Conservation (phyloP, 345 rosid genomes). For the Raphanus sativus region DNA sequence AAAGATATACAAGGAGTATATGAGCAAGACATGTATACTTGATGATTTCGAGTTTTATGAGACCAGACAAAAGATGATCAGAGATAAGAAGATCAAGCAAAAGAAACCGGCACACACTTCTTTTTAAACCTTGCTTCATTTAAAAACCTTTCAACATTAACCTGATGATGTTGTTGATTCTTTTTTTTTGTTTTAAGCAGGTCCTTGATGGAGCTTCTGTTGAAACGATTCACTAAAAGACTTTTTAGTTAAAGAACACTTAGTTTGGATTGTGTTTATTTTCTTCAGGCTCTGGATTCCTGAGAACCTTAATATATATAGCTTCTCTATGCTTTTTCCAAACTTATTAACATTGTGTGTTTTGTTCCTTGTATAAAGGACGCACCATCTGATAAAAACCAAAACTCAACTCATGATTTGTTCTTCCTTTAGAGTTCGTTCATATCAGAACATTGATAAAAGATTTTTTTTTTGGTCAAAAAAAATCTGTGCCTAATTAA, state of each 20-base stretch:
- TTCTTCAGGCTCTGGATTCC: conserved; percentile 7
- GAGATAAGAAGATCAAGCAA: conserved; percentile 53
- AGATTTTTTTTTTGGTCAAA: too few relatives aligned
- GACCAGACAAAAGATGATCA: conserved; percentile 48
- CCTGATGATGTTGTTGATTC: background rate
- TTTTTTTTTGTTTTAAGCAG: background rate
- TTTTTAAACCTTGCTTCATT: background rate
- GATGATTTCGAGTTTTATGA: conserved; percentile 70
- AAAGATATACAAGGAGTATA: conserved; percentile 52
- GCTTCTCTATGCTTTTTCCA: background rate
- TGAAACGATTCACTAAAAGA: conserved; percentile 22
- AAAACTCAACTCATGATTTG: conserved; percentile 13
- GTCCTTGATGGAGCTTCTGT: conserved; percentile 37
- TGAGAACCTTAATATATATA: conserved; percentile 18
- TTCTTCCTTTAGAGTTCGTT: background rate
- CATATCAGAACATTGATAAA: background rate
- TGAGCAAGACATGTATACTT: conserved; percentile 56
- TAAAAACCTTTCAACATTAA: background rate
- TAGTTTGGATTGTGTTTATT: conserved; percentile 28
- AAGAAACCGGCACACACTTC: conserved; percentile 38
- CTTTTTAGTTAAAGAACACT: conserved; percentile 16
- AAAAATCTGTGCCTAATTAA: background rate
- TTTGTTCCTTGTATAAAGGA: conserved; percentile 13
- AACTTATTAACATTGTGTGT: conserved; percentile 13
- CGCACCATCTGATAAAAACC: conserved; percentile 24